These are phyloP conservation scores for Xylaria castorea DNA, from an alignment of 495 filamentous ascomycete species.

Conservation along the genomic window DNA sequence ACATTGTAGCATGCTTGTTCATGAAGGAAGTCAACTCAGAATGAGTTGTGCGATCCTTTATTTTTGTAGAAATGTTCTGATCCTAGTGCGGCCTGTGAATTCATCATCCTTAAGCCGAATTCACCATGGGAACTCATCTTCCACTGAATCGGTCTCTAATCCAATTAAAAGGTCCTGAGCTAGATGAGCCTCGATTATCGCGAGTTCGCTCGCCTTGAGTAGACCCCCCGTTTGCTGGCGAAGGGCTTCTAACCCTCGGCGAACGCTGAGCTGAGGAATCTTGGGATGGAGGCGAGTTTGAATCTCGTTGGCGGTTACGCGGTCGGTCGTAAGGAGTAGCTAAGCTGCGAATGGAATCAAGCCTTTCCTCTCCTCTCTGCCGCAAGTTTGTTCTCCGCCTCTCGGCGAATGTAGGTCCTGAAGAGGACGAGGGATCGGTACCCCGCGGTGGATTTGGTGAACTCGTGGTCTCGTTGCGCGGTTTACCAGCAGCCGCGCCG, in stretches of 20 bases:
- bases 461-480: constrained; percentile 25
- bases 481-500: constrained; percentile 34
- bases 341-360: constrained; percentile 33
- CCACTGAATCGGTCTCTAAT: constrained; percentile 46
- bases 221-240: constrained; percentile 33
- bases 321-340: constrained; percentile 24
- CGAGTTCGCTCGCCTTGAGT: constrained; percentile 36
- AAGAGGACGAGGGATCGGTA: constrained; percentile 24
- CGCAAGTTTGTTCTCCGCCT: constrained; percentile 30
- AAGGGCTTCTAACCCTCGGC: constrained; percentile 37
- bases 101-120: neutral
- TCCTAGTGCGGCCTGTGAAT: neutral
- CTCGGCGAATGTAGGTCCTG: constrained; percentile 19
- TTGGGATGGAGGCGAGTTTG: constrained; percentile 33
- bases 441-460: constrained; percentile 21
- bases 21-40: neutral
- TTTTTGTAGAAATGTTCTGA: neutral
- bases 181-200: constrained; percentile 33
- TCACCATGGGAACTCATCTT: constrained; percentile 9
- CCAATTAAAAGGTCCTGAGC: constrained; percentile 46
- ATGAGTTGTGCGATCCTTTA: neutral
- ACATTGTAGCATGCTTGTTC: neutral
- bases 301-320: constrained; percentile 24
- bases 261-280: constrained; percentile 25
- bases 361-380: constrained; percentile 35